Percentiles rank a stretch among this genome's conserved stretches.
These are phyloP conservation scores for Graphium sp. DNA, from an alignment of 2,329 filamentous ascomycete species.

Conservation along the genomic window DNA sequence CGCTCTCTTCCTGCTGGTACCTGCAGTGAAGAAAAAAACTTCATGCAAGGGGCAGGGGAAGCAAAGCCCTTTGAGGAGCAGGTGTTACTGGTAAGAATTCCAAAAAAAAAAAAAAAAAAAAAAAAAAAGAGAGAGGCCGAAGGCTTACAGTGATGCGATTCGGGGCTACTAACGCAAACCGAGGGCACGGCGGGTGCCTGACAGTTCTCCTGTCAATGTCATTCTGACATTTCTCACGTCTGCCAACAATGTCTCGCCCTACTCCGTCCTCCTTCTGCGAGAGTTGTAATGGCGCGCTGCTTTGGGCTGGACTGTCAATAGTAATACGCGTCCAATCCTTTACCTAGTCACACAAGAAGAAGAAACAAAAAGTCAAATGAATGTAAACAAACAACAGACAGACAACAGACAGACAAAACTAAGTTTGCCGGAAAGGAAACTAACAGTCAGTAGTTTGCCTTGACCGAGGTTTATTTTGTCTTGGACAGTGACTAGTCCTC, in stretches of 20 bases:
- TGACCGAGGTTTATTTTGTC: not conserved
- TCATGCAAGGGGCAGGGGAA: not conserved
- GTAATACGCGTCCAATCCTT: too few relatives aligned
- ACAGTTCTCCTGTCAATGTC: too few relatives aligned
- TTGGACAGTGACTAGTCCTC: too few relatives aligned
- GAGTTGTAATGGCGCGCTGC: too few relatives aligned
- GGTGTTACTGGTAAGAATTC: not conserved
- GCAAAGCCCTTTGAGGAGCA: not conserved
- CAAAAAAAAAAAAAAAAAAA: slow-evolving; percentile 1
- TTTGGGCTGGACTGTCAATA: too few relatives aligned
- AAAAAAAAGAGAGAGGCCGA: not conserved
- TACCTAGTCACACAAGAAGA: slow-evolving; percentile 5
- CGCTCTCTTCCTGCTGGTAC: not conserved
- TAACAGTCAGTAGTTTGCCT: not conserved
- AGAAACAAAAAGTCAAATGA: slow-evolving; percentile 1
- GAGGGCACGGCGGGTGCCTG: too few relatives aligned
- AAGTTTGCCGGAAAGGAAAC: not conserved
- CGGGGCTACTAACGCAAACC: too few relatives aligned
- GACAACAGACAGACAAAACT: not conserved
- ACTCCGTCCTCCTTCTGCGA: too few relatives aligned
- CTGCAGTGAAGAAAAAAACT: not conserved
- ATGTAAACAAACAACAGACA: not conserved
- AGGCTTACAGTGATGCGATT: too few relatives aligned
- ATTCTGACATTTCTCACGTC: too few relatives aligned
- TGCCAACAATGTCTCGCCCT: too few relatives aligned